Conservation (phyloP, 2,329 filamentous ascomycete species). For the Aspergillus quadricinctus region DNA sequence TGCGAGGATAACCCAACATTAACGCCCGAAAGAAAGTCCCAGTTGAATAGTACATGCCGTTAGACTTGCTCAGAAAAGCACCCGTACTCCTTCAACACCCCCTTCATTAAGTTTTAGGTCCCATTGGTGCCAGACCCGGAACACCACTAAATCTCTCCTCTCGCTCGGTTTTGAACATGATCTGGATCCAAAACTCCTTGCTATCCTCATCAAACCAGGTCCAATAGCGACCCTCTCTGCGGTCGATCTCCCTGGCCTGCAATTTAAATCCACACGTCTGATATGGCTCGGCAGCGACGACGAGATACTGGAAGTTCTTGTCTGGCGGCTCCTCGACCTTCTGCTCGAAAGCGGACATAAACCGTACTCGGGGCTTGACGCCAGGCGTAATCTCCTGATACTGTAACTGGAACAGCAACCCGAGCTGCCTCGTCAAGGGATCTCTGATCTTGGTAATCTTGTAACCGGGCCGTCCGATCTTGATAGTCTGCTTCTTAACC, state of each 20-base stretch:
- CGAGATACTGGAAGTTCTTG: slow-evolving; percentile 88
- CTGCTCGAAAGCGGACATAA: slow-evolving; percentile 98
- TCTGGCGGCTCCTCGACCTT: slow-evolving; percentile 88
- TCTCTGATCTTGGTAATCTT: slow-evolving; percentile 96
- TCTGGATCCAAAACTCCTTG: slow-evolving; percentile 96
- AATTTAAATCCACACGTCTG: slow-evolving; percentile 97
- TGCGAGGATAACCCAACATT: slow-evolving; percentile 9
- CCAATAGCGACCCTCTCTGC: slow-evolving; percentile 82
- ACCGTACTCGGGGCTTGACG: slow-evolving; percentile 76
- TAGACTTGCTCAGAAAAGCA: slow-evolving; percentile 1
- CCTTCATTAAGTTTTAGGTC: slow-evolving; percentile 22
- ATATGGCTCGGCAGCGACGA: slow-evolving; percentile 95
- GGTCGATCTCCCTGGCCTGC: slow-evolving; percentile 87
- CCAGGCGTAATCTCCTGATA: slow-evolving; percentile 83
- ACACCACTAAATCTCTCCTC: slow-evolving; percentile 79
- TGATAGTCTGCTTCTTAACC: slow-evolving; percentile 78
- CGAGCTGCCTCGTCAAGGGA: slow-evolving; percentile 80
- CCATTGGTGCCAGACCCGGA: slow-evolving; percentile 56
- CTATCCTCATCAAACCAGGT: slow-evolving; percentile 92
- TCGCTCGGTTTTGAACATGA: slow-evolving; percentile 97
- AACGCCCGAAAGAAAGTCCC: slow-evolving; percentile 10
- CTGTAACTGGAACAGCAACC: slow-evolving; percentile 91
- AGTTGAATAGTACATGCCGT: slow-evolving; percentile 4
- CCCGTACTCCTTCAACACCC: not conserved
- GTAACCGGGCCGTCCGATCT: slow-evolving; percentile 94